Conservation (phyloP, 495 filamentous ascomycete species). For the Aspergillus haitiensis region DNA sequence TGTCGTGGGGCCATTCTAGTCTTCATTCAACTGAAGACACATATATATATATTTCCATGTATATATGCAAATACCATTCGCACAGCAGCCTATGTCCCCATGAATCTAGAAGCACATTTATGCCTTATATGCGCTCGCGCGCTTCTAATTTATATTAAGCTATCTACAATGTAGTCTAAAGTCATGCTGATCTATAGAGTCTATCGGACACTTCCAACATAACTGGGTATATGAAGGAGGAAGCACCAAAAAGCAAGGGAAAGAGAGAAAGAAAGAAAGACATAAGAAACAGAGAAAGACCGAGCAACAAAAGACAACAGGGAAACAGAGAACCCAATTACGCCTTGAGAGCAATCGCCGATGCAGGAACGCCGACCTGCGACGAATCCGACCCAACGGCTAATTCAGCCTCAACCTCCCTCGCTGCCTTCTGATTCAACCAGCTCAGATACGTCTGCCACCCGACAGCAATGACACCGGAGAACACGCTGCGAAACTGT, state of each 20-base stretch:
- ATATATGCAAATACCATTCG: background rate
- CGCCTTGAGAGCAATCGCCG: conserved; percentile 29
- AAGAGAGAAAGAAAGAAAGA: background rate
- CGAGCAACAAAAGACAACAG: background rate
- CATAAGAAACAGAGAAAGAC: background rate
- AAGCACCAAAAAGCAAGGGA: conserved; percentile 1
- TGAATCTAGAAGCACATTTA: too few species aligned
- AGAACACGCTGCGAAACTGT: conserved; percentile 77
- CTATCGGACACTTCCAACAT: conserved; percentile 12
- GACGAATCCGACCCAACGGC: conserved; percentile 20
- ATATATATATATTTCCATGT: background rate
- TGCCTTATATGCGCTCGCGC: too few species aligned
- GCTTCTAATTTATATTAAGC: background rate
- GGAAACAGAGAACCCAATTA: conserved; percentile 16
- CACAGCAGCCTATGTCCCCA: background rate
- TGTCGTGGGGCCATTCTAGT: too few species aligned
- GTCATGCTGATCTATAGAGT: conserved; percentile 20
- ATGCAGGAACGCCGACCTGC: conserved; percentile 14
- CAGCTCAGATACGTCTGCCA: conserved; percentile 91
- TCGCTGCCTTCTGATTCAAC: conserved; percentile 73
- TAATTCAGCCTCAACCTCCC: conserved; percentile 46
- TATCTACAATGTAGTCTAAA: conserved; percentile 1
- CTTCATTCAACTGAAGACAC: too few species aligned
- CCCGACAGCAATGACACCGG: conserved; percentile 72
- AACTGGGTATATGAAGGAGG: conserved; percentile 13